Evolutionary conservation across 2,329 filamentous ascomycete genomes (phyloP).

Genomic region (Neoscytalidium dimidiatum): DNA sequence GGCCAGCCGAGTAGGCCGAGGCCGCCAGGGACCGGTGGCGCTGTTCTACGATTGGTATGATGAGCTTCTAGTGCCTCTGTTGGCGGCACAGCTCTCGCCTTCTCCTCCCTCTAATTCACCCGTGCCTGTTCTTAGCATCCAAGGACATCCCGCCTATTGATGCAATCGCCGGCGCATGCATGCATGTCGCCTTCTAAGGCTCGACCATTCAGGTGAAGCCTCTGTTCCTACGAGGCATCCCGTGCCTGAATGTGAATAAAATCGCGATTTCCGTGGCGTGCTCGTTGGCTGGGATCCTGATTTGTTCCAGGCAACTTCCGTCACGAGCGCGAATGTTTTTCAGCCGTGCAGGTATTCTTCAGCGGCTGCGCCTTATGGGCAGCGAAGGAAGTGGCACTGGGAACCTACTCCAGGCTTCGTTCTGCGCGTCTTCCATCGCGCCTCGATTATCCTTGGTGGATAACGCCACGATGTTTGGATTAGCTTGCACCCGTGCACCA

Average conservation of each 20-base stretch:
- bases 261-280: too few relatives aligned
- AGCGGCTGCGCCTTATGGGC: neutral
- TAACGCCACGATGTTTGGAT: neutral
- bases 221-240: neutral
- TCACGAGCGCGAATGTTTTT: too few relatives aligned
- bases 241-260: neutral
- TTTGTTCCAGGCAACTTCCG: too few relatives aligned
- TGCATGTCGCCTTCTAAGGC: neutral
- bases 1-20: neutral
- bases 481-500: neutral
- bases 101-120: neutral
- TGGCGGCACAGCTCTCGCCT: neutral
- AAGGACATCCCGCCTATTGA: neutral
- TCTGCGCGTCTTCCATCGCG: neutral
- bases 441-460: neutral
- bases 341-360: neutral
- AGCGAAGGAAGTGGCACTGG: neutral
- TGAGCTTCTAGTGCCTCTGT: neutral
- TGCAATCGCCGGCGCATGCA: neutral
- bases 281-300: too few relatives aligned
- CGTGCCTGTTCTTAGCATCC: neutral
- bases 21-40: neutral
- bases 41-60: neutral
- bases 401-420: neutral
- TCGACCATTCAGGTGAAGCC: neutral